Conservation (phyloP, 306 rosid species). For the Glycine soja region DNA sequence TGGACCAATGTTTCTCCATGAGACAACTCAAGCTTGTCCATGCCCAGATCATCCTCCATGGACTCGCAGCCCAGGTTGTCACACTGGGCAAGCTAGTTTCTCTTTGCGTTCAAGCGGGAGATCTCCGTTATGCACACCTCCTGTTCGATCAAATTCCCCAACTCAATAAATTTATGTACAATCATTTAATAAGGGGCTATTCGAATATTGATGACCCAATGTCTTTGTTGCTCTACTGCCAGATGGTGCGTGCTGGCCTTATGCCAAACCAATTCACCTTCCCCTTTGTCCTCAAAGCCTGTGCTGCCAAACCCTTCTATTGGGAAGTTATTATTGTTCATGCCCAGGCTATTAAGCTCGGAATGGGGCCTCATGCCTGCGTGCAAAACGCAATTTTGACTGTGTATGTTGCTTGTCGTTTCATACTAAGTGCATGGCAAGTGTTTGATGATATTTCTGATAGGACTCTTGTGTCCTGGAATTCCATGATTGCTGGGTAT, state of each 20-base stretch:
- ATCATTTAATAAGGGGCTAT: slow-evolving; percentile 73
- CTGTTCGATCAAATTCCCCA: slow-evolving; percentile 57
- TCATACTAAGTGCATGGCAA: slow-evolving; percentile 51
- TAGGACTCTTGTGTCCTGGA: slow-evolving; percentile 75
- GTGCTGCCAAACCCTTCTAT: slow-evolving; percentile 49
- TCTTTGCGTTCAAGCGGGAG: slow-evolving; percentile 52
- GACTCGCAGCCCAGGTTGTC: slow-evolving; percentile 52
- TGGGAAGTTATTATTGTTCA: slow-evolving; percentile 66
- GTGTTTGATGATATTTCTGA: slow-evolving; percentile 68
- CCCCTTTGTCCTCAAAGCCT: slow-evolving; percentile 74
- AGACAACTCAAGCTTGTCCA: slow-evolving; percentile 63
- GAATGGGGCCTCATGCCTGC: slow-evolving; percentile 57
- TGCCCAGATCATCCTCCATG: slow-evolving; percentile 70
- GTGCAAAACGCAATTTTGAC: slow-evolving; percentile 66
- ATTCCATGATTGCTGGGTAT: slow-evolving; percentile 73
- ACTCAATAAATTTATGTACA: slow-evolving; percentile 78
- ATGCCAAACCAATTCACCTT: slow-evolving; percentile 73
- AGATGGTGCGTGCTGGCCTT: slow-evolving; percentile 60
- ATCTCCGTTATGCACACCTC: slow-evolving; percentile 58
- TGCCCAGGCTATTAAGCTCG: slow-evolving; percentile 64
- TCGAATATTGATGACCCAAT: slow-evolving; percentile 54
- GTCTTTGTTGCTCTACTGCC: slow-evolving; percentile 55
- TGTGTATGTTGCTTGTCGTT: slow-evolving; percentile 57
- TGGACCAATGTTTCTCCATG: slow-evolving; percentile 67
- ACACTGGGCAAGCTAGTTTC: slow-evolving; percentile 64